Evolutionary conservation across 2,329 filamentous ascomycete genomes (phyloP).

Genomic region (Seiridium unicorne): DNA sequence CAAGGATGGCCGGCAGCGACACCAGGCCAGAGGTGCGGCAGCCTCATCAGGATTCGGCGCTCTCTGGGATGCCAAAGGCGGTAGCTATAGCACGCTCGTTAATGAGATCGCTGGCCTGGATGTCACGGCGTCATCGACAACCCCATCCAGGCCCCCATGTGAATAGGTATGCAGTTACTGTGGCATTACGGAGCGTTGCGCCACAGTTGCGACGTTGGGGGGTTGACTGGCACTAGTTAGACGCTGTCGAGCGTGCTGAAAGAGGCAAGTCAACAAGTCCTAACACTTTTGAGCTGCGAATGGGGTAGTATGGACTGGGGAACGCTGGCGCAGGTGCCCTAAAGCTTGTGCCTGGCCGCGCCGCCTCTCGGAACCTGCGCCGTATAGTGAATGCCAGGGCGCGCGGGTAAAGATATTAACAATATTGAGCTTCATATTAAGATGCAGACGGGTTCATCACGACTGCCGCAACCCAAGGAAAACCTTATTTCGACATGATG

Average conservation of each 20-base stretch:
- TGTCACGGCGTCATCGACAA: neutral
- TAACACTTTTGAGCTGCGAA: neutral
- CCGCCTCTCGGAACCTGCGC: conserved; percentile 9
- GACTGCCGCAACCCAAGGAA: conserved; percentile 9
- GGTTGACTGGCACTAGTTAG: too few relatives aligned
- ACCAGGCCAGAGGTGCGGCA: neutral
- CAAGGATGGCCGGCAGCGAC: conserved; percentile 6
- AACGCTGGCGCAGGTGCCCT: neutral
- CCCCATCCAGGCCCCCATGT: neutral
- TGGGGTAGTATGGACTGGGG: neutral
- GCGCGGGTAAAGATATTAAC: conserved; percentile 7
- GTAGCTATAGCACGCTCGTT: conserved; percentile 7
- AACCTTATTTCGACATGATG: conserved; percentile 8
- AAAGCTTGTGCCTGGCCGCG: neutral
- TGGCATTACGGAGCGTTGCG: neutral
- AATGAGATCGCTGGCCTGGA: conserved; percentile 2
- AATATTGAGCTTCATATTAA: conserved; percentile 9
- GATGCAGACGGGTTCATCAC: conserved; percentile 1
- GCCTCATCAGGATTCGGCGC: conserved; percentile 6
- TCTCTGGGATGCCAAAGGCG: conserved; percentile 6
- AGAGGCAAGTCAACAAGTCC: conserved; percentile 1
- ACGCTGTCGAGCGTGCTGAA: neutral
- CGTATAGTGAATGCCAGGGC: conserved; percentile 10
- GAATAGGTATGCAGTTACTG: neutral
- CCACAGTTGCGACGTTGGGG: neutral